Evolutionary conservation across 2,329 filamentous ascomycete species (phyloP).

Genomic region (Fusarium camptoceras): DNA sequence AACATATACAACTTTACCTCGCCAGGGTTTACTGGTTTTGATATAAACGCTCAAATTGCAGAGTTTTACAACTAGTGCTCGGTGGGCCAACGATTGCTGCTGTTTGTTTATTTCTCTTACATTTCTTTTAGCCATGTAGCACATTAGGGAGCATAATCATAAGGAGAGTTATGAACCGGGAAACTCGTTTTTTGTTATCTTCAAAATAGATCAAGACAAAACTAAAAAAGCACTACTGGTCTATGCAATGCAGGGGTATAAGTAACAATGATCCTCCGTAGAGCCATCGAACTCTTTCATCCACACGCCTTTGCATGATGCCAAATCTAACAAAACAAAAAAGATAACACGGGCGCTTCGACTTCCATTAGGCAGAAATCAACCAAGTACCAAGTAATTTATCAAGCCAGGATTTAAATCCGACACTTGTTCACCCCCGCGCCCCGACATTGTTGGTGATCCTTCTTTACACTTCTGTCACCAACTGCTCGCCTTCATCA

Average conservation of each 20-base stretch:
- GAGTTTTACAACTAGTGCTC: not conserved
- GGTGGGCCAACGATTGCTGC: not conserved
- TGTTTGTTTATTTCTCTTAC: not conserved
- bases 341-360: slow-evolving; percentile 1
- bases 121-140: not conserved
- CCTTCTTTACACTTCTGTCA: slow-evolving; percentile 68
- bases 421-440: not conserved
- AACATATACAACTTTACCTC: slow-evolving; percentile 10
- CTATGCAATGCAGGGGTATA: slow-evolving; percentile 42
- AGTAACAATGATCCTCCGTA: slow-evolving; percentile 25
- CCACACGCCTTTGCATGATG: slow-evolving; percentile 28
- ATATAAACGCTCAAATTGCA: slow-evolving; percentile 4
- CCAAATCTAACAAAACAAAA: slow-evolving; percentile 20
- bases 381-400: not conserved
- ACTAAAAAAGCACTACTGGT: slow-evolving; percentile 7
- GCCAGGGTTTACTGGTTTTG: slow-evolving; percentile 8
- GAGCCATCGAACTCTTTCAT: slow-evolving; percentile 1
- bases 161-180: not conserved
- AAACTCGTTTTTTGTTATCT: not conserved
- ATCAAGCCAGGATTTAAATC: not conserved
- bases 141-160: not conserved
- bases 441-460: not conserved
- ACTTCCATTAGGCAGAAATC: slow-evolving; percentile 12
- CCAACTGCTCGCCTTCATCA: slow-evolving; percentile 93
- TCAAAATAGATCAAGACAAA: slow-evolving; percentile 7